phyloP scores from a whole-genome alignment of 768 basidiomycete genomes.

The button mushroom (Agaricus bisporus) region DNA sequence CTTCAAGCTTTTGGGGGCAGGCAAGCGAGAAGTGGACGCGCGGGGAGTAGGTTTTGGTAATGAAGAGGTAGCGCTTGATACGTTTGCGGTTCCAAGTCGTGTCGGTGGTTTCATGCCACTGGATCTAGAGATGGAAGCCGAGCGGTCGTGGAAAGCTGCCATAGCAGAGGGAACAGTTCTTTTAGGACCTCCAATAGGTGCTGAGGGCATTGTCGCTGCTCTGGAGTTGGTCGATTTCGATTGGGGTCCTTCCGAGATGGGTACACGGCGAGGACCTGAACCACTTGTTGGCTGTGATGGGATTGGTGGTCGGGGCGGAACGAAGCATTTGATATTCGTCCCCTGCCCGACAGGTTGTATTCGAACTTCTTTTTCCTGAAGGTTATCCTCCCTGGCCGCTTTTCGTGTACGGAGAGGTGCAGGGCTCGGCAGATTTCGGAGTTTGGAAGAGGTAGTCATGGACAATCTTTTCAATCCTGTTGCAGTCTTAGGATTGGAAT shows the following conservation, averaged over 20 bases:
- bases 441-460: background rate
- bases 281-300: background rate
- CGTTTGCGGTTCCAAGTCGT: constrained; percentile 15
- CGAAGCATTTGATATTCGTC: background rate
- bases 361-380: background rate
- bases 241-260: constrained; percentile 22
- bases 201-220: constrained; percentile 10
- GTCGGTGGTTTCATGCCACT: constrained; percentile 20
- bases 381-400: background rate
- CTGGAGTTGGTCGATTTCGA: constrained; percentile 12
- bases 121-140: background rate
- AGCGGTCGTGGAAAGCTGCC: background rate
- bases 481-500: background rate
- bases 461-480: background rate
- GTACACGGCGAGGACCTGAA: constrained; percentile 24
- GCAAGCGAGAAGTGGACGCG: constrained; percentile 2
- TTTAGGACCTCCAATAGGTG: background rate
- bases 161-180: background rate
- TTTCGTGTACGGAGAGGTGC: background rate
- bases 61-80: constrained; percentile 14
- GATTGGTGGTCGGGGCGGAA: background rate
- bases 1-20: constrained; percentile 6
- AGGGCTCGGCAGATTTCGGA: background rate
- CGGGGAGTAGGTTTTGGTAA: constrained; percentile 23
- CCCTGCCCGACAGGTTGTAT: background rate